These are phyloP conservation scores for Pisolithus sp. DNA, from an alignment of 768 basidiomycete genomes.

Conservation along the genomic window DNA sequence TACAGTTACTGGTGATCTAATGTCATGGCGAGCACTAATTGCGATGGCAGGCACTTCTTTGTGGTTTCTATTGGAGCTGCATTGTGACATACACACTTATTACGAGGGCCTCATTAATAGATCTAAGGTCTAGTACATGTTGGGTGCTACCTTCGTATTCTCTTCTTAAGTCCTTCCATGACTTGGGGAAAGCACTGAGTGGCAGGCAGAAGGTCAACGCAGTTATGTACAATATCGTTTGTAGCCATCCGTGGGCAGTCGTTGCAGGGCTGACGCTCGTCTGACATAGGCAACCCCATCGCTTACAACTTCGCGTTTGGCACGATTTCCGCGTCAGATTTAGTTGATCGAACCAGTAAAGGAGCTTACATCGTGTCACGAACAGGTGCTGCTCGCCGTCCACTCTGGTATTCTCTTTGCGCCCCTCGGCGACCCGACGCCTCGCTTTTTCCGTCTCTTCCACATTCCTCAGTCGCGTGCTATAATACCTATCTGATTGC, in stretches of 20 bases:
- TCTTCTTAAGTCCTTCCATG: slow-evolving; percentile 96
- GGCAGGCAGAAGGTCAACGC: not conserved
- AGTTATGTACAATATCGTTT: slow-evolving; percentile 69
- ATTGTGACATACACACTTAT: too few species aligned
- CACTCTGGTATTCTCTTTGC: too few species aligned
- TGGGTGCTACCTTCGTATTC: slow-evolving; percentile 65
- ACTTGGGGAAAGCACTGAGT: slow-evolving; percentile 40
- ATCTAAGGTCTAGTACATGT: not conserved
- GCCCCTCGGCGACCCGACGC: too few species aligned
- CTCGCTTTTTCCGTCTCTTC: too few species aligned
- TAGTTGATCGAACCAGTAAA: slow-evolving; percentile 20
- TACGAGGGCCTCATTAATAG: not conserved
- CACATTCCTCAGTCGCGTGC: too few species aligned
- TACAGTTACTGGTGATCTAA: slow-evolving; percentile 37
- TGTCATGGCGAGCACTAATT: too few species aligned
- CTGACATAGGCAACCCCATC: slow-evolving; percentile 59
- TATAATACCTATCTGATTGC: slow-evolving; percentile 44
- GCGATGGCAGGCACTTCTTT: too few species aligned
- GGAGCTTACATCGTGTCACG: slow-evolving; percentile 73
- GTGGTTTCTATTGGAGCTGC: too few species aligned
- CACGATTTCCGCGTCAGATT: slow-evolving; percentile 83
- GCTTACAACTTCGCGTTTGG: slow-evolving; percentile 85
- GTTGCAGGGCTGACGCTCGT: slow-evolving; percentile 34
- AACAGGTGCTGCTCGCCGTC: slow-evolving; percentile 78
- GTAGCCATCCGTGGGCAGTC: slow-evolving; percentile 78